Base-by-base conservation (phyloP, 192 early-diverging fungal genomes). In the Phycomyces nitens region DNA sequence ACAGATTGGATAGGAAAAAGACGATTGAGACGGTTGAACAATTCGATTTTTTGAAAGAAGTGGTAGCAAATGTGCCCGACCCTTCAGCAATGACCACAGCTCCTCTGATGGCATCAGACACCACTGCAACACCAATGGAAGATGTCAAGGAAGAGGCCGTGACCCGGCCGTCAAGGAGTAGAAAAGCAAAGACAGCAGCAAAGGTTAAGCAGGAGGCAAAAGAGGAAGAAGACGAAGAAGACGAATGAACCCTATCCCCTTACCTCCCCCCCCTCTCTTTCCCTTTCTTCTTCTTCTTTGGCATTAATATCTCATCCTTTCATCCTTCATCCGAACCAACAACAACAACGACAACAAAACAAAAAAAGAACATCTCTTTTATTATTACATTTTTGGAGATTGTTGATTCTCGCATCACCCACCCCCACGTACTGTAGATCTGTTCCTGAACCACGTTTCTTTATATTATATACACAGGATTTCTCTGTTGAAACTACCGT, bases 11-110 rank as follows among this genome's bases (percentile, higher is more conserved):
- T 67, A 92, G 88, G 51, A 90, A 94, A 71, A 84, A 87, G 64
- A 87, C 92, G 50, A 88, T 98, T 10, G 69, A 86, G 64, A 85
- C 75, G 52, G 92, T 85, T 15, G 92, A 93, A 24, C 86, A 92
- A 74, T 98, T 96, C 71, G 96, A 98, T 73, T 98, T 98, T 77
- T 73, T 98, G 52, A 87, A 86, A 65, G 93, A 94, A 60, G 80
- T 92, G 53, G 94, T 98, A 3, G 88, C 86, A 53, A 73, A 82
- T 39, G 82, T 98, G 8, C 87, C 89, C 4, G 94, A 97, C 62
- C 83, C 81, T n/a, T 68, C 71, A 47, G 77, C 44, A 47, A 47
- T 47, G 44, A n/a, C 44, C 3, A 47, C 44, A n/a, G 12, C 44
- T 11, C 18, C 44, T 47, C 18, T 18, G 68, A 44, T 50, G 5